Percentiles rank a stretch among this genome's conserved stretches.
Conservation (phyloP, 1,284 basidiomycete species). For the Pisolithus thermaeus region DNA sequence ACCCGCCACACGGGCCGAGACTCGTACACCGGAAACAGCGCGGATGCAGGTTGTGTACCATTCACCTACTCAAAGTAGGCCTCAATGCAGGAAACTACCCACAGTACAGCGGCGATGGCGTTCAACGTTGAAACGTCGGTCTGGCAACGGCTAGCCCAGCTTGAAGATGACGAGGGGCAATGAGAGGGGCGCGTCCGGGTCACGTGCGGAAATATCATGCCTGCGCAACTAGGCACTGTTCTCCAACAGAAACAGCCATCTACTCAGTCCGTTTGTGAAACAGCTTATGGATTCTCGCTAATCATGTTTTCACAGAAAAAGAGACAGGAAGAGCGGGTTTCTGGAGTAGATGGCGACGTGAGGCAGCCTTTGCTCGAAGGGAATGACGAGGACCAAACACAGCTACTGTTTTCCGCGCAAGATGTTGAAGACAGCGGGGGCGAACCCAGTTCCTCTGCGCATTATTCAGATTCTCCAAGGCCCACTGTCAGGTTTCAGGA, state of each 20-base stretch:
- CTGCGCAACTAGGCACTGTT: background rate
- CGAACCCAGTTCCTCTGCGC: conserved; percentile 18
- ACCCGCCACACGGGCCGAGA: background rate
- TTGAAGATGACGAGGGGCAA: no score
- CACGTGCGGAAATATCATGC: conserved; percentile 4
- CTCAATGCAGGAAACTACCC: no score
- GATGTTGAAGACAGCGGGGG: conserved; percentile 40
- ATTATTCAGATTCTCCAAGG: conserved; percentile 16
- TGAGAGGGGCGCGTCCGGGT: background rate
- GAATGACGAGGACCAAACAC: conserved; percentile 32
- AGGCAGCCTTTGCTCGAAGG: conserved; percentile 49
- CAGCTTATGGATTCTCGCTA: conserved; percentile 16
- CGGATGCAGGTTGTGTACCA: no score
- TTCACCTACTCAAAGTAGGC: no score
- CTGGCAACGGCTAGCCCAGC: no score
- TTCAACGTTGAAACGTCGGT: no score
- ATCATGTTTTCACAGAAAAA: conserved; percentile 37
- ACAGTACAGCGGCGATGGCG: no score
- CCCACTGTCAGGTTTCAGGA: conserved; percentile 56
- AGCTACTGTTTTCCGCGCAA: conserved; percentile 42
- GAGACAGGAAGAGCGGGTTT: conserved; percentile 26
- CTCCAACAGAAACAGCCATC: background rate
- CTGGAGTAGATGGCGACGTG: conserved; percentile 36
- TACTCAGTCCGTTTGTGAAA: background rate
- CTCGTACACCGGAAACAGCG: background rate